Conservation (phyloP, 352 stramenopile genomes). For the Discostella stelligera region DNA sequence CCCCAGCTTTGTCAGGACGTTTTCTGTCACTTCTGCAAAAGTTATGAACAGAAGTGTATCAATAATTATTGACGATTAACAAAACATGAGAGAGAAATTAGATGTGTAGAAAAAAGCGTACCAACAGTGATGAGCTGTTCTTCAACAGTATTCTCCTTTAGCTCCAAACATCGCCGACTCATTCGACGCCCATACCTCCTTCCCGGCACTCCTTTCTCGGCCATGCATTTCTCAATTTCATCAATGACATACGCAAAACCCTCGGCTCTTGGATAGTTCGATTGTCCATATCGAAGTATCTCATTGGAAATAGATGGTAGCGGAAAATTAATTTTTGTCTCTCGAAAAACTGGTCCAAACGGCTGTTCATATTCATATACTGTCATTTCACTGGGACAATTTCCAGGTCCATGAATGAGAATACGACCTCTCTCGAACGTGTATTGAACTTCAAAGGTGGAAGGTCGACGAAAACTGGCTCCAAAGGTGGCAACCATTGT, state of each 20-base stretch:
- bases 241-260: slow-evolving; percentile 51
- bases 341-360: slow-evolving; percentile 14
- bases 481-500: slow-evolving; percentile 41
- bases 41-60: neutral
- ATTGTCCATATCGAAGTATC: slow-evolving; percentile 21
- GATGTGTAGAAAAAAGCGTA: slow-evolving; percentile 1
- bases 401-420: slow-evolving; percentile 39
- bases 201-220: slow-evolving; percentile 28
- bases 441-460: slow-evolving; percentile 43
- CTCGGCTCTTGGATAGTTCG: slow-evolving; percentile 38
- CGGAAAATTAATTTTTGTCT: slow-evolving; percentile 29
- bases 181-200: neutral
- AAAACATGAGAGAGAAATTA: neutral
- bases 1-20: slow-evolving; percentile 20
- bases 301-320: slow-evolving; percentile 16
- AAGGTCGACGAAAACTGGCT: slow-evolving; percentile 39
- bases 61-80: neutral
- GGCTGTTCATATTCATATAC: slow-evolving; percentile 31
- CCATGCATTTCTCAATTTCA: slow-evolving; percentile 45
- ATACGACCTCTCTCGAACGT: slow-evolving; percentile 38
- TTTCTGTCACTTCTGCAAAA: slow-evolving; percentile 18
- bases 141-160: slow-evolving; percentile 45
- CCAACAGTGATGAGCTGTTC: slow-evolving; percentile 33
- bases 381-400: slow-evolving; percentile 47
- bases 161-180: slow-evolving; percentile 23